phyloP scores from a whole-genome alignment of 2,329 filamentous ascomycete genomes.

The Thielaviopsis euricoi region DNA sequence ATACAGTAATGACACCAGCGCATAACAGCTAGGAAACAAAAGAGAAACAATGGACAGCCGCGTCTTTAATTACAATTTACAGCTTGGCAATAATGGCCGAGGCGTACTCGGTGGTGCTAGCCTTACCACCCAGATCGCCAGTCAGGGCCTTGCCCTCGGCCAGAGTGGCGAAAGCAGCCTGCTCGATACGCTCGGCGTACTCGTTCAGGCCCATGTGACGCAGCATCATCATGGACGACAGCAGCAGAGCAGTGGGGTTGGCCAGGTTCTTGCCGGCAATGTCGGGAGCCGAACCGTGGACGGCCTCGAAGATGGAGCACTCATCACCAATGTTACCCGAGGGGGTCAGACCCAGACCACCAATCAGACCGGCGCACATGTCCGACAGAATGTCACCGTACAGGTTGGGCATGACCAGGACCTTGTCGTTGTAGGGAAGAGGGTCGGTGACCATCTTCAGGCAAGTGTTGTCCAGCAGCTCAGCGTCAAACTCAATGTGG shows the following conservation, averaged over 20 bases:
- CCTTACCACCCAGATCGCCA: constrained; percentile 87
- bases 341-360: constrained; percentile 89
- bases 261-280: constrained; percentile 92
- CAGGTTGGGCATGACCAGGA: constrained; percentile 93
- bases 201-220: constrained; percentile 87
- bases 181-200: constrained; percentile 78
- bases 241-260: constrained; percentile 90
- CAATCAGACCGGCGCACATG: constrained; percentile 97
- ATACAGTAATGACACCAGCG: neutral
- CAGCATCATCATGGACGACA: constrained; percentile 98
- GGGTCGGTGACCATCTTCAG: constrained; percentile 97
- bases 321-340: constrained; percentile 98
- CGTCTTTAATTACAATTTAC: constrained; percentile 22
- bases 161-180: constrained; percentile 85
- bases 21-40: neutral
- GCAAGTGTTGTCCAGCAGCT: constrained; percentile 98
- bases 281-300: constrained; percentile 92
- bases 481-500: constrained; percentile 86
- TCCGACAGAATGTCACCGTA: constrained; percentile 99
- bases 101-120: constrained; percentile 91
- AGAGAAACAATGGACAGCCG: neutral
- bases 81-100: constrained; percentile 67
- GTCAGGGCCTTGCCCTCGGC: constrained; percentile 94
- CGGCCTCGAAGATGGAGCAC: constrained; percentile 99
- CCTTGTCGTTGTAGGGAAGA: constrained; percentile 95